A percentile compares a stretch with the other conserved stretches of the same genome.
phyloP scores from a whole-genome alignment of 164 flowering plant genomes.

The Annona squamosa region DNA sequence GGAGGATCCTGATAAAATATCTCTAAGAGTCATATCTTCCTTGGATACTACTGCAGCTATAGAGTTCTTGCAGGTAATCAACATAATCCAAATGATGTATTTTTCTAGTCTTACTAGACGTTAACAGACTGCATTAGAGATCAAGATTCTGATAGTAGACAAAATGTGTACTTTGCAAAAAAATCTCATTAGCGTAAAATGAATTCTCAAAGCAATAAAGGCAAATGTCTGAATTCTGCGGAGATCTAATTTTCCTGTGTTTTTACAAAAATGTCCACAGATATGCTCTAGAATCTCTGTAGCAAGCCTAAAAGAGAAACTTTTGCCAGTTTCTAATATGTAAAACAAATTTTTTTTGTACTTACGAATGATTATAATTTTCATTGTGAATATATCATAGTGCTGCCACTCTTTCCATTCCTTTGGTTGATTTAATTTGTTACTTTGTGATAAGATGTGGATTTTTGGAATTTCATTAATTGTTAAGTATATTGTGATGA shows the following conservation, averaged over 20 bases:
- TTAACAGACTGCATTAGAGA: background rate
- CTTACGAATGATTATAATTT: background rate
- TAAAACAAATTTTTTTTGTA: background rate
- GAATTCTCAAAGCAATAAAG: too few species aligned
- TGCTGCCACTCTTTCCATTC: background rate
- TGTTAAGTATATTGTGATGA: background rate
- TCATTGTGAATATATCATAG: background rate
- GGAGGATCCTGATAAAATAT: constrained; percentile 82
- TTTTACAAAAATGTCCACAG: too few species aligned
- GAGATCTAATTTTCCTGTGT: background rate
- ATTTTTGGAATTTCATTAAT: constrained; percentile 8
- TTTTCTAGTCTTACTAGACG: background rate
- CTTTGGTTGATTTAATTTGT: background rate
- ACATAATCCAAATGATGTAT: background rate
- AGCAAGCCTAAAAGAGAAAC: background rate
- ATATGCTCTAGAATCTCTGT: background rate
- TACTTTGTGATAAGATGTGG: constrained; percentile 4
- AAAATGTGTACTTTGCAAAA: background rate
- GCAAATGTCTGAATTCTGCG: background rate
- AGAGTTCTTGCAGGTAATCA: constrained; percentile 75
- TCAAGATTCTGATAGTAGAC: background rate
- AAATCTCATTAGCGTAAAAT: too few species aligned
- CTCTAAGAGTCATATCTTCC: constrained; percentile 70
- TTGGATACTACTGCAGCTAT: constrained; percentile 74
- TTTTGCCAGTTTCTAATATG: background rate